These are phyloP conservation scores for Alternaria ethzedia DNA, from an alignment of 2,329 filamentous ascomycete genomes.

Conservation along the genomic window DNA sequence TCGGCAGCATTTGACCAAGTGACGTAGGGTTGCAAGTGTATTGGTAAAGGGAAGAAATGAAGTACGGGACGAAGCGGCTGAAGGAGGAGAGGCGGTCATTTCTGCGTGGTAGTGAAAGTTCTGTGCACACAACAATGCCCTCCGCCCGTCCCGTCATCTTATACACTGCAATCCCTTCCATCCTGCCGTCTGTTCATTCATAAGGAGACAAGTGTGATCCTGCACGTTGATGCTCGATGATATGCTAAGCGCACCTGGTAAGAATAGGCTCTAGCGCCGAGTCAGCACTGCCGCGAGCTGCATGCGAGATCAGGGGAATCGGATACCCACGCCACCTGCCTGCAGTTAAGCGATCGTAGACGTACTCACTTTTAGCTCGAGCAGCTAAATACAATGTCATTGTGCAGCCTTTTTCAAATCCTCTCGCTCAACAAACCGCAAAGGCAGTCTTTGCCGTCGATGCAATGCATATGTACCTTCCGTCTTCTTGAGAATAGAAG, in stretches of 20 bases:
- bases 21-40: background rate
- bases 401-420: background rate
- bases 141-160: background rate
- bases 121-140: background rate
- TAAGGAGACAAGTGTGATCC: background rate
- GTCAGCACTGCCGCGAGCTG: constrained; percentile 5
- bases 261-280: background rate
- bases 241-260: constrained; percentile 1
- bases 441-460: background rate
- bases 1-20: background rate
- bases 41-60: background rate
- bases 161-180: background rate
- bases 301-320: background rate
- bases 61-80: background rate
- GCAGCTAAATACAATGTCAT: background rate
- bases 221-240: background rate
- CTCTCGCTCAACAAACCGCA: background rate
- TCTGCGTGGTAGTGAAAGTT: background rate
- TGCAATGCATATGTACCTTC: background rate
- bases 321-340: background rate
- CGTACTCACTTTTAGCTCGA: background rate
- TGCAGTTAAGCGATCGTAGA: background rate
- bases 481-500: background rate
- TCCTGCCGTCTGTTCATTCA: background rate
- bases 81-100: background rate